Evolutionary conservation across 805 yeast species (phyloP).

Genomic region (Metschnikowia amazonensis): DNA sequence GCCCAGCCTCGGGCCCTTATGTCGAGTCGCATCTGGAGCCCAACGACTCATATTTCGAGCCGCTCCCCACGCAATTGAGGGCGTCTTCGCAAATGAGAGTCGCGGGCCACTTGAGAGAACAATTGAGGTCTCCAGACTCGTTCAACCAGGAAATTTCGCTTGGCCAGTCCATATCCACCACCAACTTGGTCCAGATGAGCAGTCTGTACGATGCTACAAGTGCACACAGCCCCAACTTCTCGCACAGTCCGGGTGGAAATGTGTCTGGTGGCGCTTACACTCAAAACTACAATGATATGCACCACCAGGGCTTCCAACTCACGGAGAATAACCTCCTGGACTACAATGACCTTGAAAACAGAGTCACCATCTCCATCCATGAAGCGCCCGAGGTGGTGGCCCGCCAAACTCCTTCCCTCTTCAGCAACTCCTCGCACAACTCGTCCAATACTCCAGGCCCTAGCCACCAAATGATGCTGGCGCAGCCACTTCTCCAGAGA

Average conservation of each 20-base stretch:
- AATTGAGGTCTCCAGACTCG: conserved; percentile 9
- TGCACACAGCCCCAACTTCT: not conserved
- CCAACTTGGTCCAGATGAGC: conserved; percentile 24
- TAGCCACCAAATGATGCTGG: not conserved
- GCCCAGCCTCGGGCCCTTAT: conserved; percentile 10
- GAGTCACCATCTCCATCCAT: conserved; percentile 21
- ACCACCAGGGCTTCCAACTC: conserved; percentile 7
- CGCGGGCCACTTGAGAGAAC: not conserved
- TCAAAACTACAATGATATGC: not conserved
- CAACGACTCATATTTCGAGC: conserved; percentile 6
- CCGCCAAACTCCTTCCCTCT: conserved; percentile 53
- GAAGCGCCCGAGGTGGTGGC: conserved; percentile 27
- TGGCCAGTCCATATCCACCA: conserved; percentile 37
- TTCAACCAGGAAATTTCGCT: conserved; percentile 36
- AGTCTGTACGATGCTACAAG: not conserved
- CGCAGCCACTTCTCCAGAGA: conserved; percentile 2
- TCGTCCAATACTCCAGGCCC: conserved; percentile 36
- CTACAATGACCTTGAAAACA: conserved; percentile 15
- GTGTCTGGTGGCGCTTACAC: not conserved
- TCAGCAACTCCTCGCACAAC: conserved; percentile 46
- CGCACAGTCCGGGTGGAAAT: not conserved
- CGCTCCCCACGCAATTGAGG: not conserved
- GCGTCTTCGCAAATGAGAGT: not conserved
- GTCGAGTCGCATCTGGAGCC: not conserved
- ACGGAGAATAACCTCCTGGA: conserved; percentile 18